Evolutionary conservation across 805 yeast species (phyloP), one percentile per base, ranked within the genome.

Genomic region (Spathaspora boniae): DNA sequence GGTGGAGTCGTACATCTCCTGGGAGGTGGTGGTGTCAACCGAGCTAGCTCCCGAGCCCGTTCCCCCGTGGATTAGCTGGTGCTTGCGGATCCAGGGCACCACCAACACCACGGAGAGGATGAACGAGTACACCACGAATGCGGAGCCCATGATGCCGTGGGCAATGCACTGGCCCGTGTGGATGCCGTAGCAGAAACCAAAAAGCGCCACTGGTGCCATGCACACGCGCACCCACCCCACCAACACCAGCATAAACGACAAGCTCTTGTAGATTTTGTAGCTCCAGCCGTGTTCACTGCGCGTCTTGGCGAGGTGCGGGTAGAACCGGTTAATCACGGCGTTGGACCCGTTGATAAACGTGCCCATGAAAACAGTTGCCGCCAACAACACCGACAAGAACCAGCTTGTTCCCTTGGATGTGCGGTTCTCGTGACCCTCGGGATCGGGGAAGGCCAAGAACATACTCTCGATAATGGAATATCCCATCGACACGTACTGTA

Each of bases 131-230:
- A 71, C 60, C 8, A 91, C 73, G 48, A 91, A 91, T 0, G 95
- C 82, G 16, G 86, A 74, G 0, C 98, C 98, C 98, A 91, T 91
- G 41, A 91, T 86, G 4, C 96, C 97, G 56, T 91, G 98, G 0
- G 98, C 98, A 26, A 88, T 75, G 58, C 98, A 91, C 60, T 91
- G 98, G 16, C 98, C 98, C 0, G 94, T 80, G 50, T 86, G 93
- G 23, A 58, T 69, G 4, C 74, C 84, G 47, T 86, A 79, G 60
- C 98, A 91, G 58, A 88, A 91, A 2, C 96, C 96, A 44, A 86
- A 76, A 43, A 88, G 53, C 1, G 95, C 83, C 29, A 86, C 81
- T 5, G 91, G 86, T 0, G 95, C 91, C 62, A 91, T 62, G 34
- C 88, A 79, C 21, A 76, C 73, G 44, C 86, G 79, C 7, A 88